A percentile compares a stretch with the other conserved stretches of the same genome.
These are phyloP conservation scores for Globisporangium recalcitrans DNA, from an alignment of 352 stramenopile genomes.

Conservation along the genomic window DNA sequence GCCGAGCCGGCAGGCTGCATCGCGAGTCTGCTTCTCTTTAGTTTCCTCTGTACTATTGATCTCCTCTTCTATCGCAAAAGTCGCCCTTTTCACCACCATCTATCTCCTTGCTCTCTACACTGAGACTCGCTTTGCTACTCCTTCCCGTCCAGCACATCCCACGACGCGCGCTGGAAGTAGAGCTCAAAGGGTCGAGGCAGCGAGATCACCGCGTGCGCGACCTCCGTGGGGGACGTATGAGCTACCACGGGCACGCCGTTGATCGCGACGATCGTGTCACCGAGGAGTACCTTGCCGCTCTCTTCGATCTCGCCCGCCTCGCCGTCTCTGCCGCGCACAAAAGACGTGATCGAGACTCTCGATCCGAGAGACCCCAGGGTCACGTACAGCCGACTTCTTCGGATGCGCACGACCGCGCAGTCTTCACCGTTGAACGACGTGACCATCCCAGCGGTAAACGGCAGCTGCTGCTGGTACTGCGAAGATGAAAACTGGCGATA, in stretches of 20 bases:
- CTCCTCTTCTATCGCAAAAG: not conserved
- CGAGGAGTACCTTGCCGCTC: conserved; percentile 59
- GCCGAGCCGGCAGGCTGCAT: too few relatives aligned
- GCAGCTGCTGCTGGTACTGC: not conserved
- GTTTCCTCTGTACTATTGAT: not conserved
- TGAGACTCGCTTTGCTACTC: not conserved
- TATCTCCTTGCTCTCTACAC: not conserved
- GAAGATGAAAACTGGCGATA: not conserved
- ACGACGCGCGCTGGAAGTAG: conserved; percentile 61
- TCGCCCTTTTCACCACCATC: too few relatives aligned
- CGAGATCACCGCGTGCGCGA: conserved; percentile 42
- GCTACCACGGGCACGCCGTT: conserved; percentile 26
- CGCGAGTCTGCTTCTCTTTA: not conserved
- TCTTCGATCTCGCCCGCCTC: conserved; percentile 57
- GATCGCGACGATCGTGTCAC: conserved; percentile 59
- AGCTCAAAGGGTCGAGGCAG: conserved; percentile 40
- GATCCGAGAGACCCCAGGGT: conserved; percentile 48
- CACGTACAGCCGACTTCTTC: conserved; percentile 38
- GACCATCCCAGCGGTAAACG: not conserved
- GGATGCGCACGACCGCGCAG: conserved; percentile 35
- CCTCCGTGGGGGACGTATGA: conserved; percentile 28
- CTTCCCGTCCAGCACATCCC: conserved; percentile 39
- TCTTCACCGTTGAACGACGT: conserved; percentile 10
- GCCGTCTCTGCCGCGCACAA: conserved; percentile 42
- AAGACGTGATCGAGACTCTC: conserved; percentile 55